Evolutionary conservation across 345 rosid species (phyloP), one percentile per base, ranked within the genome.

Genomic region (Salix suchowensis): DNA sequence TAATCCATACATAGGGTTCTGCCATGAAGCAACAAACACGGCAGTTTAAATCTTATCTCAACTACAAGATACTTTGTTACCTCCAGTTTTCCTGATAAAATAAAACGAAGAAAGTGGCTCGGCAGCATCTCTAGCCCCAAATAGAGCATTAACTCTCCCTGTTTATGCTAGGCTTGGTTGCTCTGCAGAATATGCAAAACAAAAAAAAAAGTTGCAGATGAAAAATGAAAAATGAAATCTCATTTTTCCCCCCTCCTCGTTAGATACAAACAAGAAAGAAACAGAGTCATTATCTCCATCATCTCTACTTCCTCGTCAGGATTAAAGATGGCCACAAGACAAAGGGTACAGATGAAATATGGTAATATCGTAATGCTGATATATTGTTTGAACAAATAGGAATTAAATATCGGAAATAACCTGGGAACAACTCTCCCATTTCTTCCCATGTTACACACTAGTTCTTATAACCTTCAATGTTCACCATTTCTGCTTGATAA

Each of bases 401-500:
- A 37, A 68, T 66, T 83, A 74, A 77, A 73, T 60, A 42, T 19
- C 48, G 6, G 73, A 40, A 46, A 70, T 74, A 73, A 66, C 67
- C 36, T 2, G 70, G 81, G 70, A 67, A 70, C 48, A 70, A 80
- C 5, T 58, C 55, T 46, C 70, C 82, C 80, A 18, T 74, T 67
- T 67, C 76, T 54, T 30, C 61, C 34, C 64, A 46, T 13, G 4
- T 71, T 78, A 55, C 69, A 61, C 30, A 73, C 23, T 6, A 54
- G n/a, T 73, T 70, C 54, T 78, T 68, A 42, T 76, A 81, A 72
- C 73, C 78, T 70, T 72, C 16, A 48, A 76, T 60, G 77, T 70
- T 66, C 61, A 54, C 76, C 73, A 28, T 71, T 65, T 75, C 72
- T 70, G 70, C 24, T 62, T 39, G 64, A 19, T 79, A 30, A 75